Conservation (phyloP, 208 protist species). For the Leishmania braziliensis region DNA sequence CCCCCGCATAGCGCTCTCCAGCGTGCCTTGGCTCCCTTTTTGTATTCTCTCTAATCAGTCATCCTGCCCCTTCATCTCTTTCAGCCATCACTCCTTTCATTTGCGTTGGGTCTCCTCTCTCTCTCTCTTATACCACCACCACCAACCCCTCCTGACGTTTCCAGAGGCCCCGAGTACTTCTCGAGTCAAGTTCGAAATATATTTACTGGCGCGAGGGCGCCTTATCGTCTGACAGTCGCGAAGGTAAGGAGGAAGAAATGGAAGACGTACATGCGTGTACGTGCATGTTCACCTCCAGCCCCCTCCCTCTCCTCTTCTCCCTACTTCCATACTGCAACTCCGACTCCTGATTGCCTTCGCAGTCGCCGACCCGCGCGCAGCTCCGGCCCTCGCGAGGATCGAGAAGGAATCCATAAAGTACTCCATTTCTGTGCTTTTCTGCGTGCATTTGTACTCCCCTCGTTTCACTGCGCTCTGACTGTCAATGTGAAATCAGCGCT, state of each 20-base stretch:
- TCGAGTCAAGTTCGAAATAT: not conserved
- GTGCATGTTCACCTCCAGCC: not conserved
- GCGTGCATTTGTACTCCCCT: no score
- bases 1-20: not conserved
- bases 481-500: not conserved
- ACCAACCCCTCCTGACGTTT: not conserved
- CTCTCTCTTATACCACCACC: not conserved
- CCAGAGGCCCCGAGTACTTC: not conserved
- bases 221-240: not conserved
- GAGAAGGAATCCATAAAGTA: not conserved
- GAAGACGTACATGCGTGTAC: not conserved
- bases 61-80: not conserved
- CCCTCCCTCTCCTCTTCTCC: not conserved
- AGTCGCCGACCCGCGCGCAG: not conserved
- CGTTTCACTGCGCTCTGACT: not conserved
- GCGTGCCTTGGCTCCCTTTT: not conserved
- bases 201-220: not conserved
- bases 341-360: not conserved
- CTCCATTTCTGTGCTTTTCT: not conserved
- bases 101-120: not conserved
- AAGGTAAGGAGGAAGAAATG: not conserved
- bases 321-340: not conserved
- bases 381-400: not conserved
- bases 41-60: not conserved
- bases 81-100: not conserved